These are phyloP conservation scores for Lentithecium fluviatile DNA, from an alignment of 495 filamentous ascomycete genomes.

Conservation along the genomic window DNA sequence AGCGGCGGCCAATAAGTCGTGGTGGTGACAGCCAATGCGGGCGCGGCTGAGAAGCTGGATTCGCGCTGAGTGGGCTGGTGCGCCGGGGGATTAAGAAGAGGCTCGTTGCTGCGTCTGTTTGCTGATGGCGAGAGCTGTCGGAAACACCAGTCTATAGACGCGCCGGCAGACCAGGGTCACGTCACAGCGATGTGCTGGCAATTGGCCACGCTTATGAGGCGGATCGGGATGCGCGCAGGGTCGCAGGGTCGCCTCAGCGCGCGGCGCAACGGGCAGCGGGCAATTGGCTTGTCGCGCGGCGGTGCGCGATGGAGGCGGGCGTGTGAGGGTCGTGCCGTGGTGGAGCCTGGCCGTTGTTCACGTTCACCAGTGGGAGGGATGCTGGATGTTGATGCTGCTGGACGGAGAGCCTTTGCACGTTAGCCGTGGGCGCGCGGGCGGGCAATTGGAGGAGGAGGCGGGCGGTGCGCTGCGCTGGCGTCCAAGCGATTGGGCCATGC, in stretches of 20 bases:
- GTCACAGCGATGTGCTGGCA: slow-evolving; percentile 40
- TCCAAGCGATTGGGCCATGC: no score
- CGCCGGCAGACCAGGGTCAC: slow-evolving; percentile 22
- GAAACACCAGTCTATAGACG: slow-evolving; percentile 22
- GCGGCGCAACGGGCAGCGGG: slow-evolving; percentile 8
- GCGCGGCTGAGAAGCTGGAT: slow-evolving; percentile 24
- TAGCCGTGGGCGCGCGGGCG: slow-evolving; percentile 34
- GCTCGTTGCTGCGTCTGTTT: slow-evolving; percentile 27
- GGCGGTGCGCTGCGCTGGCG: no score
- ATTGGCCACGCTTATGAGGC: slow-evolving; percentile 37
- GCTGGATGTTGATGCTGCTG: slow-evolving; percentile 17
- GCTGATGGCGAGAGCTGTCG: slow-evolving; percentile 29
- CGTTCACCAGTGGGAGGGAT: slow-evolving; percentile 23
- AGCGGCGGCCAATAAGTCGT: slow-evolving; percentile 30
- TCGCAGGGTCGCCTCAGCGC: slow-evolving; percentile 19
- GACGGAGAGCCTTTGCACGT: slow-evolving; percentile 29
- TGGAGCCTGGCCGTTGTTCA: slow-evolving; percentile 25
- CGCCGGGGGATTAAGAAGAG: slow-evolving; percentile 20
- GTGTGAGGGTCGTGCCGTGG: slow-evolving; percentile 34
- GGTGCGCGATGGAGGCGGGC: slow-evolving; percentile 18
- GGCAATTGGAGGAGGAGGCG: slow-evolving; percentile 38
- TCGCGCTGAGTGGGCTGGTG: slow-evolving; percentile 16
- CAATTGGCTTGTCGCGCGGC: slow-evolving; percentile 27
- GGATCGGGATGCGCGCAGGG: slow-evolving; percentile 24
- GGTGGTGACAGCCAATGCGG: slow-evolving; percentile 25